Evolutionary conservation across 257 asterid genomes (phyloP), one percentile per base, ranked within the genome.

Genomic region (Salvia rosmarinus): DNA sequence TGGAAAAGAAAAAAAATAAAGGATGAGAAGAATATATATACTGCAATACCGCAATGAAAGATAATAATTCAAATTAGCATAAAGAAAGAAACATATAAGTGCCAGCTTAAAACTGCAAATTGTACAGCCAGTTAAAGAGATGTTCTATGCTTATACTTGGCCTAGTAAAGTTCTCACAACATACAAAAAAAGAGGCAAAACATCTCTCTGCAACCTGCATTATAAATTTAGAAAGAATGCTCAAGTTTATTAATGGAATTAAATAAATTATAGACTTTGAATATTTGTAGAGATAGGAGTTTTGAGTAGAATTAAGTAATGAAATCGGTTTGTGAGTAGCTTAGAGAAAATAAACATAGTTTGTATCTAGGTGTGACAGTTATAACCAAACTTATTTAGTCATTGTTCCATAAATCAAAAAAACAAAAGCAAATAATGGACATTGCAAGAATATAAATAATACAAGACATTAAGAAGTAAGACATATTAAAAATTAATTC

Each of bases 191-290:
- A 94, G 88, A 42, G 97, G 97, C 81, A 90, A 82, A 52, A 97
- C 95, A 79, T 94, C 97, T 83, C 98, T 88, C 85, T 85, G 90
- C 90, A 91, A 73, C 78, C 98, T 94, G 91, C 78, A 82, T 58
- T 60, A 69, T 58, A 56, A 20, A 74, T 25, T 1, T 25, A 25
- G 30, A 25, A 25, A 25, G 30, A 25, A 25, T 25, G 30, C 30
- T 25, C 30, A 25, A 25, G 30, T 25, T 25, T 1, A 25, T 25
- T 25, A 25, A 25, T 25, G 30, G 30, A 25, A 25, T 25, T 25
- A 25, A 25, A 25, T 35, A 49, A 42, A 39, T 5, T 12, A 32
- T 11, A 51, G 39, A 30, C 34, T 19, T 51, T 44, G 2, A 65
- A 14, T 28, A 65, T 17, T 23, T 35, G 35, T 25, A 43, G 3